Base-by-base conservation (phyloP, 192 early-diverging fungal species). In the Podila verticillata region DNA sequence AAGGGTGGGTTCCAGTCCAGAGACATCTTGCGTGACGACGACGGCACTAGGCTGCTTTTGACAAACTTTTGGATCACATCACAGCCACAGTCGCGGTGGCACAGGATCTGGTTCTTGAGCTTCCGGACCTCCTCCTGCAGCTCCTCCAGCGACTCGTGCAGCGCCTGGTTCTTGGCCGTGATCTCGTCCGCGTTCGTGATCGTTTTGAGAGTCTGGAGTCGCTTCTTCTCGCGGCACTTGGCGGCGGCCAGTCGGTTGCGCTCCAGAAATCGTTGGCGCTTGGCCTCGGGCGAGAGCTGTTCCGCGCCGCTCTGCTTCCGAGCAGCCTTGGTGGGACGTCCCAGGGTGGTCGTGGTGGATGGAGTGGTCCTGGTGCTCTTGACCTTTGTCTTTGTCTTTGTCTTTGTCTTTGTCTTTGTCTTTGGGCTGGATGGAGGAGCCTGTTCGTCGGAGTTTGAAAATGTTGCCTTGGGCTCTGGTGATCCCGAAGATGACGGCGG, bases 41-140 rank as follows among this genome's bases (percentile, higher is more conserved):
- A 51, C 12, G 36, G 0, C 7, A 65, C 15, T 39, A 68, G 67
- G 57, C 54, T 68, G 24, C 51, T 68, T 48, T 80, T 64, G 1
- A 80, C 77, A 72, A 80, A 80, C 66, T 68, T 72, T 44, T 80
- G 77, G 47, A 80, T 72, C 54, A 80, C 77, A 64, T 80, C 70
- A 20, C 77, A 80, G 15, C 65, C 70, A 31, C 77, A 80, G 62
- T 72, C 66, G 56, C 77, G 77, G 26, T 80, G 77, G 54, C 77
- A 80, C 0, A 80, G 61, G 32, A 80, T 80, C 66, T 72, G 60
- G 61, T 80, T 80, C 70, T 80, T 80, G 19, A 80, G 61, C 17
- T 61, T 68, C 48, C 77, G 70, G 4, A 80, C 77, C 48, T 80
- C 77, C n/a, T 80, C 77, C 29, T 80, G 77, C 5, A 80, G 31